A percentile compares a stretch with the other conserved stretches of the same genome.
Evolutionary conservation across 805 yeast species (phyloP).

Genomic region (Cyberlindnera americana): DNA sequence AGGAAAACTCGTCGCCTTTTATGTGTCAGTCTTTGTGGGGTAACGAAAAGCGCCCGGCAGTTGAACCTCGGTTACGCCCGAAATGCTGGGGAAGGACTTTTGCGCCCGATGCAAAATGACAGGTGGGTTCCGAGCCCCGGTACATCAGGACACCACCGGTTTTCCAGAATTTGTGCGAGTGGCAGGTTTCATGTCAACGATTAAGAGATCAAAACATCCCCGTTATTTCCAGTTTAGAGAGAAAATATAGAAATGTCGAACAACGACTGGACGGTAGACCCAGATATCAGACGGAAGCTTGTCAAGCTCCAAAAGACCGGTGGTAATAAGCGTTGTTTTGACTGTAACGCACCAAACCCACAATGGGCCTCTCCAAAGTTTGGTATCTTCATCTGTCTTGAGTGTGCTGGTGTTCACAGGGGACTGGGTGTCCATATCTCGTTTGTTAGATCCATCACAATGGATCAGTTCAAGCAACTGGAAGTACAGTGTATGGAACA

Average conservation of each 20-base stretch:
- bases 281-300: conserved; percentile 82
- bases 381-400: conserved; percentile 95
- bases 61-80: background rate
- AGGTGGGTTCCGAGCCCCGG: no score
- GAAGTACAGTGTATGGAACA: conserved; percentile 87
- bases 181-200: no score
- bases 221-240: background rate
- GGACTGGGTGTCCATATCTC: conserved; percentile 96
- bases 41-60: background rate
- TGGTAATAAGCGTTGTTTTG: conserved; percentile 84
- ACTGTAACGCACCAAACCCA: conserved; percentile 93
- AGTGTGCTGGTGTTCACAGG: conserved; percentile 96
- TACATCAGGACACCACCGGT: conserved; percentile 5
- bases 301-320: conserved; percentile 76
- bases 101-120: no score
- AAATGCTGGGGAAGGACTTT: background rate
- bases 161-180: no score
- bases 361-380: conserved; percentile 99
- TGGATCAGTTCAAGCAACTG: conserved; percentile 97
- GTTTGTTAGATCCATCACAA: conserved; percentile 92
- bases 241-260: conserved; percentile 1
- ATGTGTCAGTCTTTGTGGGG: background rate
- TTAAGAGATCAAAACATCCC: background rate
- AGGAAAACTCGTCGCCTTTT: background rate
- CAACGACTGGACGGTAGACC: conserved; percentile 80